phyloP scores from a whole-genome alignment of 1,139 yeast species.

The Pichia sp. region DNA sequence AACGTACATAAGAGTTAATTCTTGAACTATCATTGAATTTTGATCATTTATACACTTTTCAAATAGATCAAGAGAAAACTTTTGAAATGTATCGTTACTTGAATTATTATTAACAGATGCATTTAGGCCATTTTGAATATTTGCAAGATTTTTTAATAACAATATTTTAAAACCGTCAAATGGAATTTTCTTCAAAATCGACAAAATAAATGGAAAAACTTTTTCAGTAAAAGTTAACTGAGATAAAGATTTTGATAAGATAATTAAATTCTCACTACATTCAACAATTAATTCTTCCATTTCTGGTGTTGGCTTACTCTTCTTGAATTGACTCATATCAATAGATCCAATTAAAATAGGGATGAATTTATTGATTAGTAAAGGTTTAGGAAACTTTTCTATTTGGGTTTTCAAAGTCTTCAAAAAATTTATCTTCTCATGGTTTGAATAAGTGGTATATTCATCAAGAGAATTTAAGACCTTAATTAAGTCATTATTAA shows the following conservation, averaged over 20 bases:
- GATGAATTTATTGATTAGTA: constrained; percentile 66
- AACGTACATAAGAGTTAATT: constrained; percentile 48
- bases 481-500: constrained; percentile 77
- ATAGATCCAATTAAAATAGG: constrained; percentile 55
- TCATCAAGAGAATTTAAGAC: constrained; percentile 82
- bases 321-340: constrained; percentile 24
- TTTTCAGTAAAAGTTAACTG: constrained; percentile 73
- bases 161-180: constrained; percentile 28
- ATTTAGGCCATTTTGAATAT: constrained; percentile 44
- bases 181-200: constrained; percentile 33
- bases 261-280: constrained; percentile 51
- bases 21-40: constrained; percentile 24
- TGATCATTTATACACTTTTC: constrained; percentile 23
- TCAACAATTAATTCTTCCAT: constrained; percentile 48
- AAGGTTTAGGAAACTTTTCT: constrained; percentile 62
- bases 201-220: constrained; percentile 44
- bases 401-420: constrained; percentile 56
- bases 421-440: constrained; percentile 66
- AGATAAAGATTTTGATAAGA: constrained; percentile 64
- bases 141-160: constrained; percentile 36
- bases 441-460: constrained; percentile 63
- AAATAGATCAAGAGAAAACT: constrained; percentile 25
- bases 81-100: constrained; percentile 20
- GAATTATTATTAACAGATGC: constrained; percentile 32
- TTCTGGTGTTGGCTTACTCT: constrained; percentile 30